These are phyloP conservation scores for Kodamaea fungicola DNA, from an alignment of 1,139 yeast genomes.

Conservation along the genomic window DNA sequence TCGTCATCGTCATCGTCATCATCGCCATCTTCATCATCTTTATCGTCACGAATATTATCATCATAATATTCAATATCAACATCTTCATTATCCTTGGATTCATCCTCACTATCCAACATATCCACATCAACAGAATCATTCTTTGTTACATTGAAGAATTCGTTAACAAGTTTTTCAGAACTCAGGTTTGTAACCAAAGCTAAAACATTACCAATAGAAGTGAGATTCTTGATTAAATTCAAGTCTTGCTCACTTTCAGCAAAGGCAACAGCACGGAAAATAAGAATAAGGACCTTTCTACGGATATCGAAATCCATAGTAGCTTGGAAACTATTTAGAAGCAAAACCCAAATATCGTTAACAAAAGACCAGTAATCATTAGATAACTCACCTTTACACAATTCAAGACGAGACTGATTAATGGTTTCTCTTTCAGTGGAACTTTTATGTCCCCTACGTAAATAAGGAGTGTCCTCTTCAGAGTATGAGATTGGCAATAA, in stretches of 20 bases:
- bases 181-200: constrained; percentile 73
- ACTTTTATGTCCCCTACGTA: constrained; percentile 23
- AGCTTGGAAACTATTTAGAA: constrained; percentile 70
- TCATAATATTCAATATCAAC: constrained; percentile 10
- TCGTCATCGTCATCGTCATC: constrained; percentile 11
- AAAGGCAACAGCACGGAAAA: constrained; percentile 51
- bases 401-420: constrained; percentile 26
- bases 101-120: constrained; percentile 8
- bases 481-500: constrained; percentile 49
- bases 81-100: not conserved
- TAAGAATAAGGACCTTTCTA: constrained; percentile 52
- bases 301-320: constrained; percentile 70
- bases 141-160: constrained; percentile 3
- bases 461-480: constrained; percentile 29
- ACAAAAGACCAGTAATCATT: constrained; percentile 42
- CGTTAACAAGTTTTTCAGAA: constrained; percentile 25
- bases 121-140: constrained; percentile 13
- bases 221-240: constrained; percentile 20
- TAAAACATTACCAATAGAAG: constrained; percentile 44
- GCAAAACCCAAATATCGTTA: constrained; percentile 51
- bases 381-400: constrained; percentile 20
- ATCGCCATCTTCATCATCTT: constrained; percentile 8
- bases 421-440: constrained; percentile 22
- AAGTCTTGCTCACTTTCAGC: constrained; percentile 14
- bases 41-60: constrained; percentile 6